Conservation (phyloP, 768 basidiomycete species). For the Asterophora lycoperdoides region DNA sequence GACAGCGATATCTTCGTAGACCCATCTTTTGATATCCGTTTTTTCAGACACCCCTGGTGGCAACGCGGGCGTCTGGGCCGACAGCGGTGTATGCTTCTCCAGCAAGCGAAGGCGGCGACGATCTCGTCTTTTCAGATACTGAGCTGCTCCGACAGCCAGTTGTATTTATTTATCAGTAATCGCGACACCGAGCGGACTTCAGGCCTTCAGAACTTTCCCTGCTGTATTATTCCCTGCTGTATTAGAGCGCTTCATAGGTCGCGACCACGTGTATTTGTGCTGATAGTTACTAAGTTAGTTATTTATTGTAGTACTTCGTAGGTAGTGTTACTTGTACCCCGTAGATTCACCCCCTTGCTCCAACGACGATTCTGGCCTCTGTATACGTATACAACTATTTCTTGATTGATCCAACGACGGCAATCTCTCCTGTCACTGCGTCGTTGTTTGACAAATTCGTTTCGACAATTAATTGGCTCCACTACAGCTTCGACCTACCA, state of each 20-base stretch:
- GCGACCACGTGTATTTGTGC: not conserved
- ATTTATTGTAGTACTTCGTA: constrained; percentile 1
- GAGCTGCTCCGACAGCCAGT: not conserved
- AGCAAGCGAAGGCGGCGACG: not conserved
- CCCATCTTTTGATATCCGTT: not conserved
- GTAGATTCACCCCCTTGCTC: not conserved
- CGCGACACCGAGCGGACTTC: not conserved
- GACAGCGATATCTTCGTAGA: not conserved
- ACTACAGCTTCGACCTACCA: no score
- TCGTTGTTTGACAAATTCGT: no score
- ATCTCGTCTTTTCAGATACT: constrained; percentile 6
- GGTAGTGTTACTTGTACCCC: constrained; percentile 2
- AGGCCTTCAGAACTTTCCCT: not conserved
- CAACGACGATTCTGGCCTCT: not conserved
- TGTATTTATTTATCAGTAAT: not conserved
- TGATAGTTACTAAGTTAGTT: not conserved
- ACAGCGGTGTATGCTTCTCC: constrained; percentile 6
- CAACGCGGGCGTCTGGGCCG: constrained; percentile 9
- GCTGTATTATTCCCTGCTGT: not conserved
- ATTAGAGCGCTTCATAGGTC: constrained; percentile 1
- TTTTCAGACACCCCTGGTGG: constrained; percentile 7
- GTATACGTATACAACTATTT: not conserved
- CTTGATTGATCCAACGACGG: no score
- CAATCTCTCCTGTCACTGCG: no score
- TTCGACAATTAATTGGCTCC: no score